Evolutionary conservation across 192 early-diverging fungal genomes (phyloP), one percentile per base, ranked within the genome.

Genomic region (Diversispora epigaea): DNA sequence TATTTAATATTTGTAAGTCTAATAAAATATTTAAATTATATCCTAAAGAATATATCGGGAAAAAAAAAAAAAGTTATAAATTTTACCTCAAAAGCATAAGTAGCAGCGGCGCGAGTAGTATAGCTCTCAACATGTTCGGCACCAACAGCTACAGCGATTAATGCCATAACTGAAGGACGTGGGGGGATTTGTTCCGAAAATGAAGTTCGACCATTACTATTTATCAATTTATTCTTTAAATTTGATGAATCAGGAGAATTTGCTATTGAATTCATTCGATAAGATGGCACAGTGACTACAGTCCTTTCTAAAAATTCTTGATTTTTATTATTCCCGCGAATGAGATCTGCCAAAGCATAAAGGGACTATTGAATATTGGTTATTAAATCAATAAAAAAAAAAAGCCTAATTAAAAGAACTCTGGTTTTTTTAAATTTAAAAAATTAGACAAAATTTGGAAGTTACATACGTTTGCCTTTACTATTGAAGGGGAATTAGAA

Each of bases 281-380:
- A 52, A 65, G 81, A 75, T 46, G 88, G 81, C 11, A 86, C 82
- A 6, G 89, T 86, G 22, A 96, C 88, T 47, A 92, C 83, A 9
- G 86, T 87, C 22, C 90, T 91, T 52, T 88, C 86, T 63, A 97
- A 90, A 4, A 88, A 55, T 41, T 91, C 90, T 76, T 96, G 95
- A 79, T 93, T 96, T 0, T 80, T 82, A 43, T 84, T 79, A 80
- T 95, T 90, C 2, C 86, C 84, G 32, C 94, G 87, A 46, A 98
- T 88, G 9, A 93, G 77, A 73, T 98, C 95, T 6, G 91, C 93
- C 57, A 97, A 84, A 1, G 95, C 91, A 77, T 91, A 94, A 32
- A 99, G 82, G 0, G 96, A 91, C 73, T 75, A 65, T 44, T 44
- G 50, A 56, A 49, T 49, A 49, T 68, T 68, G 50, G 50, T 54